phyloP scores from a whole-genome alignment of 768 basidiomycete species.

The Suillus decipiens region DNA sequence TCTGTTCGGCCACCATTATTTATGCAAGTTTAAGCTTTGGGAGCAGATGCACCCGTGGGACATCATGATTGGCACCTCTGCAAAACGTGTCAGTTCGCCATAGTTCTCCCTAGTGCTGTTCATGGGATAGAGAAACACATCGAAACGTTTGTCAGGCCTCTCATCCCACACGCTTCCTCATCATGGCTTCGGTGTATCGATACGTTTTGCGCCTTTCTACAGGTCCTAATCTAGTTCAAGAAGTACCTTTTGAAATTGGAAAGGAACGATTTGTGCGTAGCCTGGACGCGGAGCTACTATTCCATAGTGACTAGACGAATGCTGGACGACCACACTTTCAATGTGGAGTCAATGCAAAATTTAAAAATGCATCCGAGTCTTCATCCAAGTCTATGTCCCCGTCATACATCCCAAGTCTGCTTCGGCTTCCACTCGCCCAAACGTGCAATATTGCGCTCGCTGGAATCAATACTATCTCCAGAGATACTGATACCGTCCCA shows the following conservation, averaged over 20 bases:
- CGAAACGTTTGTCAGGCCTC: not conserved
- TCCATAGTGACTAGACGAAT: not conserved
- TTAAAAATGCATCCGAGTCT: not conserved
- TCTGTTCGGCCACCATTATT: too few relatives aligned
- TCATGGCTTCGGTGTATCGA: not conserved
- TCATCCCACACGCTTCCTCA: not conserved
- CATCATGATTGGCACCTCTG: not conserved
- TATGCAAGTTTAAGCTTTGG: not conserved
- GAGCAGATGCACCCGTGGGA: not conserved
- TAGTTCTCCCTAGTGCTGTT: not conserved
- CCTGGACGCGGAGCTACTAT: not conserved
- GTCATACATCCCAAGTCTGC: too few relatives aligned
- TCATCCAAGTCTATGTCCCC: too few relatives aligned
- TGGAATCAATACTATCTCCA: constrained; percentile 27
- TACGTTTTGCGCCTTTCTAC: not conserved
- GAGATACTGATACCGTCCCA: constrained; percentile 23
- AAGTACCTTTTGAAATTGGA: constrained; percentile 24
- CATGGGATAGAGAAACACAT: not conserved
- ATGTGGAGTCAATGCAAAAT: not conserved
- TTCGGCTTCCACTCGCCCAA: constrained; percentile 15
- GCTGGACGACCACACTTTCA: not conserved
- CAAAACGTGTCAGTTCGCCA: not conserved
- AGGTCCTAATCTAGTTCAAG: constrained; percentile 2
- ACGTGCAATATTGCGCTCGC: constrained; percentile 23
- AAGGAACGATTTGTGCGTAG: constrained; percentile 14